A percentile compares a stretch with the other conserved stretches of the same genome.
Conservation (phyloP, 2,329 filamentous ascomycete genomes). For the Blumeria graminis region DNA sequence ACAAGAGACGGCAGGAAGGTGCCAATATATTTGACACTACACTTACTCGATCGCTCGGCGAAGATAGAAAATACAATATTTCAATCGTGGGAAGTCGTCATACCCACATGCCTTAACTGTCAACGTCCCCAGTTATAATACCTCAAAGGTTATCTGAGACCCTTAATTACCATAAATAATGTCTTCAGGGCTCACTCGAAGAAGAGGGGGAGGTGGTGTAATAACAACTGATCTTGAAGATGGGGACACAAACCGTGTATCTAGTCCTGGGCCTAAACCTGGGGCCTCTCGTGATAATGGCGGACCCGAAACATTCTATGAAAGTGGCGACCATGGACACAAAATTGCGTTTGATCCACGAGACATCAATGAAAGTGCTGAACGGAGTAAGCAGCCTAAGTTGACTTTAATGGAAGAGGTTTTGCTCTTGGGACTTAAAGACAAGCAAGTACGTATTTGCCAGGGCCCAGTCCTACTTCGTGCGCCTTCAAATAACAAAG, state of each 20-base stretch:
- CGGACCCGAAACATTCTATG: slow-evolving; percentile 60
- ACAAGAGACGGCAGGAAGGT: too few species aligned
- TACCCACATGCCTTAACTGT: slow-evolving; percentile 8
- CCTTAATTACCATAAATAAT: slow-evolving; percentile 12
- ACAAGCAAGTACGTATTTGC: slow-evolving; percentile 60
- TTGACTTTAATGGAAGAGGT: slow-evolving; percentile 98
- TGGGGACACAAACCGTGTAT: slow-evolving; percentile 38
- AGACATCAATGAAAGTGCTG: slow-evolving; percentile 90
- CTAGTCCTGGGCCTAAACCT: slow-evolving; percentile 39
- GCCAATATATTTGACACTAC: too few species aligned
- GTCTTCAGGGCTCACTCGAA: slow-evolving; percentile 33
- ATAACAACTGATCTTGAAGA: slow-evolving; percentile 40
- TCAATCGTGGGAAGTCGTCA: slow-evolving; percentile 2
- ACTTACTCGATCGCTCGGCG: too few species aligned
- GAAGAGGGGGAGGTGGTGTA: slow-evolving; percentile 41
- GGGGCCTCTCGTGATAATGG: slow-evolving; percentile 30
- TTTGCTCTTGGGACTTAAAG: slow-evolving; percentile 80
- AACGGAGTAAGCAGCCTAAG: slow-evolving; percentile 94
- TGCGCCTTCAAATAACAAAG: too few species aligned
- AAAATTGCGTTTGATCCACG: slow-evolving; percentile 95
- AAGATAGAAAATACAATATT: background rate
- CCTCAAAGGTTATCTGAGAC: slow-evolving; percentile 2
- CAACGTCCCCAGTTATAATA: slow-evolving; percentile 5
- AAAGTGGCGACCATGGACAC: slow-evolving; percentile 83
- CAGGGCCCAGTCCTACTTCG: background rate